Evolutionary conservation across 768 basidiomycete genomes (phyloP), one percentile per base, ranked within the genome.

Genomic region (Suillus fuscotomentosus): DNA sequence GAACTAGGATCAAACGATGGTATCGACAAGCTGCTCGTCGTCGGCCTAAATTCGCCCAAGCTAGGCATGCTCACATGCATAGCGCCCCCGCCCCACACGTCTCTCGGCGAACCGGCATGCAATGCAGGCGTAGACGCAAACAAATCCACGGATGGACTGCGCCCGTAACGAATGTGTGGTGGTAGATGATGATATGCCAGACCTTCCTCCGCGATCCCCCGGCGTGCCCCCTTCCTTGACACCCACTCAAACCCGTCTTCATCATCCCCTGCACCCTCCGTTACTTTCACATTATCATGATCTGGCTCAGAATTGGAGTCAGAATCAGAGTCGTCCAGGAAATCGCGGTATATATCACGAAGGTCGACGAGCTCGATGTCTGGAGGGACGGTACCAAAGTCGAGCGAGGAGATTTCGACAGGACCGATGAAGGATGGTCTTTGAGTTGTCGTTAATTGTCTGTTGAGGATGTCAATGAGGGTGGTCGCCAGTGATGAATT

Each of bases 341-440:
- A 99, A 74, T 97, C 96, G 60, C 88, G 89, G 78, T 96, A 94
- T 63, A 99, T 94, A 81, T 98, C 95, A 55, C 94, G 84, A 60
- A 99, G 78, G 78, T 97, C 97, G 62, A 92, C 88, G 61, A 99
- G 84, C 74, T 97, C 94, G 27, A 96, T 84, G 65, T 95, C 90
- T 5, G 97, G 97, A 3, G 88, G 73, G 22, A 81, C 79, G 0
- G 89, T 86, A 39, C 97, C 97, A 76, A 99, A 96, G 64, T 94
- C 92, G 62, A 99, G 84, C 4, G 89, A 88, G 2, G 88, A 89
- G 62, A 99, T 88, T 65, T 89, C 85, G 64, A 99, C 87, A 15
- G 96, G 95, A 2, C 97, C 97, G 43, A 99, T 92, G 76, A 96
- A 99, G 11, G 94, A 94, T 0, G 97, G 97, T n/a, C 93, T 80